These are phyloP conservation scores for Starmerella potacharoeniae DNA, from an alignment of 805 yeast species.

Conservation along the genomic window DNA sequence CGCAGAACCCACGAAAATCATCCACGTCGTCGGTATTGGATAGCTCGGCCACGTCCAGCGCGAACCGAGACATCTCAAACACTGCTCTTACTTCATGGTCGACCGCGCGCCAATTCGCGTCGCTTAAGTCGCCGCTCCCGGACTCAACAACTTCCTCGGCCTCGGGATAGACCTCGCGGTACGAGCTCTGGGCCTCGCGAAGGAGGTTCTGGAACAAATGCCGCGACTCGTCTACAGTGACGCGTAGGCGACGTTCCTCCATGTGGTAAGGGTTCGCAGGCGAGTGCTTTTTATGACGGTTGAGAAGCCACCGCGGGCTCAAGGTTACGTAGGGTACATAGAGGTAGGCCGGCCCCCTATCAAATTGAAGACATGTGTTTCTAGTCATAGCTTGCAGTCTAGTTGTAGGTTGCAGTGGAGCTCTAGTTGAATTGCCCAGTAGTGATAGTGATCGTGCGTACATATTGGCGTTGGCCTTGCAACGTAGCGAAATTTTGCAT, in stretches of 20 bases:
- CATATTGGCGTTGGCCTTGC: too few species aligned
- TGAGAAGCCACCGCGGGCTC: too few species aligned
- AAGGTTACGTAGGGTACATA: too few species aligned
- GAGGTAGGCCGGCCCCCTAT: too few species aligned
- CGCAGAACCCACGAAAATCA: conserved; percentile 19
- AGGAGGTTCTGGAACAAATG: conserved; percentile 11
- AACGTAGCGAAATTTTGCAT: too few species aligned
- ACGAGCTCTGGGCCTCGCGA: conserved; percentile 2
- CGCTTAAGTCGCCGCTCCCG: conserved; percentile 15
- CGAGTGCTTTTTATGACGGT: neutral
- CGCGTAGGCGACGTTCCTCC: conserved; percentile 5
- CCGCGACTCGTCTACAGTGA: conserved; percentile 12
- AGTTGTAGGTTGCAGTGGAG: too few species aligned
- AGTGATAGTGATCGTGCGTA: too few species aligned
- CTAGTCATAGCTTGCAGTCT: too few species aligned
- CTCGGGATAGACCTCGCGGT: conserved; percentile 39
- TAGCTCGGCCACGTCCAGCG: conserved; percentile 48
- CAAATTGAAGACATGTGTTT: too few species aligned
- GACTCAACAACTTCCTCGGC: conserved; percentile 35
- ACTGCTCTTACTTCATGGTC: conserved; percentile 33
- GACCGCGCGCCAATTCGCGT: conserved; percentile 32
- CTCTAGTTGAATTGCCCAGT: too few species aligned
- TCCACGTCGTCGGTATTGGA: conserved; percentile 8
- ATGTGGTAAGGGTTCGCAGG: conserved; percentile 3
- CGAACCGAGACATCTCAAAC: conserved; percentile 46